Evolutionary conservation across 2,329 filamentous ascomycete species (phyloP), one percentile per base, ranked within the genome.

Genomic region (Beauveria asiatica): DNA sequence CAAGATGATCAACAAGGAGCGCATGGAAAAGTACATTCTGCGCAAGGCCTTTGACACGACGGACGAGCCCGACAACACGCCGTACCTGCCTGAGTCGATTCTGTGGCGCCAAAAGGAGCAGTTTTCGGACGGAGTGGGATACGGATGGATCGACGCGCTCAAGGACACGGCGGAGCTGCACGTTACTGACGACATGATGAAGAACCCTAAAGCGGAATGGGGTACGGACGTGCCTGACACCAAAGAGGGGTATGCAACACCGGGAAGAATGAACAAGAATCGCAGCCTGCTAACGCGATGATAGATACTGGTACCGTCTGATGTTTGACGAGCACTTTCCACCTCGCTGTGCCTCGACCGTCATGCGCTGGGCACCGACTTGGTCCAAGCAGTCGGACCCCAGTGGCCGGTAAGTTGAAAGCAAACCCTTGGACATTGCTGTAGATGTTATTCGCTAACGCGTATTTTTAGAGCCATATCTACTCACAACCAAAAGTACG

Each of bases 321-420:
- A 97, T 99, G 93, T 99, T 97, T 73, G 94, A 99, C 74, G 93
- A 99, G 82, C 93, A 95, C 76, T 99, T 97, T 84, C 94, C 94
- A 51, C 83, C 87, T 60, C 87, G 87, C 70, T 97, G 93, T 73
- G 95, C 94, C 9, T 87, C 84, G 62, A 99, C 94, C 8, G 94
- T 99, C 58, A 89, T 90, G 89, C 83, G 94, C 70, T 99, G 94
- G 95, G 92, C 90, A 61, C 94, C 94, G 30, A 99, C 90, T 42
- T 99, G 94, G 94, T 96, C 90, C 60, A 89, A 96, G 74, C 92
- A 97, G 83, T 90, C 86, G 27, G 94, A 99, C 75, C 94, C 94
- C 63, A 96, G 90, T 75, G 95, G 94, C 79, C 85, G 91, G 89
- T 91, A 75, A 75, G 77, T 41, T 17, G 17, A 37, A 2, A 37